Evolutionary conservation across 768 basidiomycete species (phyloP).

Genomic region (Tubosaeta sp.): DNA sequence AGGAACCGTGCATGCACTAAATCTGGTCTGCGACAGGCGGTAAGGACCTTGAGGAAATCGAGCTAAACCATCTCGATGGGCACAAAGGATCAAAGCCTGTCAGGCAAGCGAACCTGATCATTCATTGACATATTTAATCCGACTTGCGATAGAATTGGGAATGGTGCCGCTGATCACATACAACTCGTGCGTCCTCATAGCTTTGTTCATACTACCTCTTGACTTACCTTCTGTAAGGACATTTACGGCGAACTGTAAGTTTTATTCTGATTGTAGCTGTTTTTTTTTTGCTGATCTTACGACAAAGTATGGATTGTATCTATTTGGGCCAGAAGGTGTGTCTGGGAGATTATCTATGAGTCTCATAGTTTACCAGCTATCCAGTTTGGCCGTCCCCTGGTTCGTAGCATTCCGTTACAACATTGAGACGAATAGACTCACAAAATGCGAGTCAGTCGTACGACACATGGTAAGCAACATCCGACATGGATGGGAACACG

Average conservation of each 20-base stretch:
- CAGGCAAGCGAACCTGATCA: conserved; percentile 34
- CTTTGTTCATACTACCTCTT: not conserved
- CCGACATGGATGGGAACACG: not conserved
- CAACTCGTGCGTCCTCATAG: conserved; percentile 56
- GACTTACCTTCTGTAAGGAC: conserved; percentile 50
- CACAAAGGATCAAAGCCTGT: conserved; percentile 84
- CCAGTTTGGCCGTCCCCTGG: conserved; percentile 74
- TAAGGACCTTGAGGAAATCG: conserved; percentile 80
- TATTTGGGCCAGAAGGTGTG: conserved; percentile 90
- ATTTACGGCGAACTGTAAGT: conserved; percentile 90
- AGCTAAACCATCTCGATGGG: conserved; percentile 83
- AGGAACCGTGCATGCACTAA: not conserved
- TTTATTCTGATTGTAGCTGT: not conserved
- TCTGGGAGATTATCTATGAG: not conserved
- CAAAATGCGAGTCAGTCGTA: conserved; percentile 38
- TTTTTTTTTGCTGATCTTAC: not conserved
- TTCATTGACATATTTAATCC: conserved; percentile 3
- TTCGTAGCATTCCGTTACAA: conserved; percentile 31
- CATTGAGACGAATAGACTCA: conserved; percentile 2
- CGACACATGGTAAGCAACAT: conserved; percentile 49
- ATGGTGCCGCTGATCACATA: conserved; percentile 92
- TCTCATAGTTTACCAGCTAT: not conserved
- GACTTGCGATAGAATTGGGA: conserved; percentile 61
- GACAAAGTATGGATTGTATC: conserved; percentile 84
- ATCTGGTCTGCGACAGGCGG: conserved; percentile 38